These are phyloP conservation scores for Trapa bicornis DNA, from an alignment of 345 rosid genomes.

Conservation along the genomic window DNA sequence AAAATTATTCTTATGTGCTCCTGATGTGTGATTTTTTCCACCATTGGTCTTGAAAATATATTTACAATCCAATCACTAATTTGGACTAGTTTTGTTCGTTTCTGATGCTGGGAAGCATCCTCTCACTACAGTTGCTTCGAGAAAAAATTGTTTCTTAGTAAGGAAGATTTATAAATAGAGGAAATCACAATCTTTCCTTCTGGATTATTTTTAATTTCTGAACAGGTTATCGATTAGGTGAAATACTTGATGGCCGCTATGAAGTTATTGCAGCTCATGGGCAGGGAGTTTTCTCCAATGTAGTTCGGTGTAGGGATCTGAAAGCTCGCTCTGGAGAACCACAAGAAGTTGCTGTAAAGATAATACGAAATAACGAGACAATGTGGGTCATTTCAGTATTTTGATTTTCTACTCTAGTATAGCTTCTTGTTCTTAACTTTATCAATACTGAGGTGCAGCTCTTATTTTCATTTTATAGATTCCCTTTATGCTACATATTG, in stretches of 20 bases:
- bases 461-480: constrained; percentile 1
- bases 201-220: not conserved
- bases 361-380: constrained; percentile 85
- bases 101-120: not conserved
- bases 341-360: constrained; percentile 91
- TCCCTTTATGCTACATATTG: not conserved
- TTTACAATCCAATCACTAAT: not conserved
- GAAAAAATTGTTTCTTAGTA: not conserved
- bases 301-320: constrained; percentile 84
- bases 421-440: no score
- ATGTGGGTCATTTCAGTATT: constrained; percentile 36
- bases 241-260: constrained; percentile 85
- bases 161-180: not conserved
- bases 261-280: constrained; percentile 96
- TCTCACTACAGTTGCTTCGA: not conserved
- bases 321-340: constrained; percentile 58
- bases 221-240: constrained; percentile 89
- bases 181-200: no score
- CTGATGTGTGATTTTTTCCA: not conserved
- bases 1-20: not conserved
- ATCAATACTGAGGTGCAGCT: not conserved
- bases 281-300: constrained; percentile 92
- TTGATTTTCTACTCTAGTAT: not conserved
- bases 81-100: not conserved
- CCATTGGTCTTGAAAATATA: not conserved